Evolutionary conservation across 176 grass and related monocot genomes (phyloP).

Genomic region (Carex littledalei): DNA sequence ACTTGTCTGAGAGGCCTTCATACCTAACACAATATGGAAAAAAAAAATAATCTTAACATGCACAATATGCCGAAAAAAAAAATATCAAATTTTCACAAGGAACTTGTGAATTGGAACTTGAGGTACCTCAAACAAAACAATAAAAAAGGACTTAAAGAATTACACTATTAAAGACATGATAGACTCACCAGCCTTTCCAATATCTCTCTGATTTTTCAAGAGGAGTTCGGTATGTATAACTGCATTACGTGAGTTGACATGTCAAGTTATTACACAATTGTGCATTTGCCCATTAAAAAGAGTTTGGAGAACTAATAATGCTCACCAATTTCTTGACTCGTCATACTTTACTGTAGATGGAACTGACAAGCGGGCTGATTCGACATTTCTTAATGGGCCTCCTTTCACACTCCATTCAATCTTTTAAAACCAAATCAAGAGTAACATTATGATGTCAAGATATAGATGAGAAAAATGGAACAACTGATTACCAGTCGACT

Average conservation of each 20-base stretch:
- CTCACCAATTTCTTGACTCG: slow-evolving; percentile 81
- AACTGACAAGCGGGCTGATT: slow-evolving; percentile 83
- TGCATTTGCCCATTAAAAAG: slow-evolving; percentile 9
- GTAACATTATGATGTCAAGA: slow-evolving; percentile 7
- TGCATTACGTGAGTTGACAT: slow-evolving; percentile 35
- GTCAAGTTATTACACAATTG: slow-evolving; percentile 1
- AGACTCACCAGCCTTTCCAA: slow-evolving; percentile 95
- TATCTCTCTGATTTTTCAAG: slow-evolving; percentile 80
- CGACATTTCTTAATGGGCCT: slow-evolving; percentile 67
- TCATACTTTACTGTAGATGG: slow-evolving; percentile 77
- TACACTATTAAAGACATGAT: neutral
- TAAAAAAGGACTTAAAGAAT: neutral
- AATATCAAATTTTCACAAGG: neutral
- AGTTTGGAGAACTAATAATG: slow-evolving; percentile 11
- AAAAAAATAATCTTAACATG: slow-evolving; percentile 13
- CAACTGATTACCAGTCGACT: neutral
- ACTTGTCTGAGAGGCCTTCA: slow-evolving; percentile 96
- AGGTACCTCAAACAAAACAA: neutral
- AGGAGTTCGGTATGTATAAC: slow-evolving; percentile 73
- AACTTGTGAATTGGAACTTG: neutral
- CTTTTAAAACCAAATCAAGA: slow-evolving; percentile 25
- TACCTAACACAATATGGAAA: slow-evolving; percentile 49
- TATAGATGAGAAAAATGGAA: neutral
- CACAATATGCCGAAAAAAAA: neutral
- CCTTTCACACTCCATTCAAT: slow-evolving; percentile 89